Evolutionary conservation across 768 basidiomycete species (phyloP), one percentile per base, ranked within the genome.

Genomic region (Chiua virens): DNA sequence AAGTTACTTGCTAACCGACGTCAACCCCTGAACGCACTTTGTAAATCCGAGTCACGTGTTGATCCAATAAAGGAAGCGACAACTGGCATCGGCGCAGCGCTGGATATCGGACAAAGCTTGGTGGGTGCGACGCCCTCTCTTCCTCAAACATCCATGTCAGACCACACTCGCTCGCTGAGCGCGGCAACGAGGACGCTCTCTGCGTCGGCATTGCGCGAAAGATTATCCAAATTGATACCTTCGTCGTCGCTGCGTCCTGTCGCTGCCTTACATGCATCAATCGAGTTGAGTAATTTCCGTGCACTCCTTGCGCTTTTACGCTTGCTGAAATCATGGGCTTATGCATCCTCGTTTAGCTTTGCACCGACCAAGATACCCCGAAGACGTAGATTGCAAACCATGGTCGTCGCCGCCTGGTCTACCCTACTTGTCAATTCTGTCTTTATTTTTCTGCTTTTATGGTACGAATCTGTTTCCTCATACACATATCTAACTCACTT

Each of bases 351-450:
- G 39, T 21, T 17, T 55, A 90, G 89, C 45, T 97, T 93, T 64
- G 94, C 86, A 2, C 94, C 94, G 0, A 80, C 91, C 8, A 81
- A 82, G 62, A 87, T 98, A 61, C 95, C 95, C 15, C 79, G 85
- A 53, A 87, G 87, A 69, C 79, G 94, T 58, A 77, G 94, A 60
- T 67, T 96, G 52, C 95, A 98, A 74, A 98, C 90, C 59, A 75
- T 92, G 56, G 87, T 82, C 0, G 96, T 98, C 41, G 90, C 94
- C 15, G 57, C 85, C 45, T 96, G 91, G 92, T 89, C 90, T 25
- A 81, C 87, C n/a, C 72, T 86, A 67, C 83, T 97, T 46, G 79
- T 89, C 3, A 75, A 87, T 49, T 79, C 79, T 18, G 67, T 81
- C 14, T 79, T 79, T 57, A 45, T 80, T 38, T 97, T 93, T 74